Base-by-base conservation (phyloP, 2,329 filamentous ascomycete species). In the Claviceps maximensis region DNA sequence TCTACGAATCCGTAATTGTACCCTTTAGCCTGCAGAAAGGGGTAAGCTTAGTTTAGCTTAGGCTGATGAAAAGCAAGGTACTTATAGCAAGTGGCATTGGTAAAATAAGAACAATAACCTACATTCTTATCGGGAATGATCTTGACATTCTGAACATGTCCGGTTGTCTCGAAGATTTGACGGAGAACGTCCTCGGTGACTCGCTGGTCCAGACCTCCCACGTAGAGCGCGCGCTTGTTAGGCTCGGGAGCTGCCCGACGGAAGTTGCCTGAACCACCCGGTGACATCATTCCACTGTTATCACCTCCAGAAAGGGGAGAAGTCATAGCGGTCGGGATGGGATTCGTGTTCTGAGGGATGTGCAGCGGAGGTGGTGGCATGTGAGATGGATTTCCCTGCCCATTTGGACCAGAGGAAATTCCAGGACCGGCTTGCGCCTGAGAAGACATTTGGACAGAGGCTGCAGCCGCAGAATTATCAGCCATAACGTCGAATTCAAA, bases 51-150 rank as follows among this genome's bases (percentile, higher is more conserved):
- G 33, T 15, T 38, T 62, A 60, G 50, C 50, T n/a, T 8, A 19
- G 13, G 40, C 25, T 36, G 21, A 10, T 38, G 10, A 6, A 42
- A 13, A 55, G 49, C 36, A 53, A 55, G 56, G 47, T 59, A 57
- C 47, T 52, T 53, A 13, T 23, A 17, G 41, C 42, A 42, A 52
- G 38, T 53, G 33, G 13, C 44, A 52, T 38, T 25, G 42, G 21
- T 17, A 3, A 25, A n/a, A 36, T 3, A n/a, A 38, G 7, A 38
- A 17, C 4, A 38, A 21, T n/a, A 50, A 82, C 89, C 80, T 74
- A 95, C 90, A 72, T 96, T 98, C 79, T 98, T 98, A 77, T 98
- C 93, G 51, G 93, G 93, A 68, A 98, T 98, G 66, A 98, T 96
- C 78, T 98, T 98, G 67, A 98, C 93, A 66, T 89, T 96, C 73